Evolutionary conservation across 345 rosid genomes (phyloP), one percentile per base, ranked within the genome.

Genomic region (Pistacia integerrima): DNA sequence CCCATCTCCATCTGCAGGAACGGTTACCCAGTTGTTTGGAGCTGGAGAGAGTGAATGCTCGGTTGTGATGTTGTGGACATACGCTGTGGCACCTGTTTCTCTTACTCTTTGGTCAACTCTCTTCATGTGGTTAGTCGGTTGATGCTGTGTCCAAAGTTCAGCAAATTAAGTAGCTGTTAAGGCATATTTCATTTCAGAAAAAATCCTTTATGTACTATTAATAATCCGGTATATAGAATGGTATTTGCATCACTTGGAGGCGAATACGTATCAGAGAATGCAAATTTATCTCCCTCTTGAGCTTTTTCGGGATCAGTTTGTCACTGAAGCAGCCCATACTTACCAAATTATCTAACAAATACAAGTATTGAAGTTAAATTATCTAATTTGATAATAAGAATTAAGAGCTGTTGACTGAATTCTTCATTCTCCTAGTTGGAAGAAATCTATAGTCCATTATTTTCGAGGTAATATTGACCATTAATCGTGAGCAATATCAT

Each of bases 21-120:
- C 82, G 3, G 77, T 85, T n/a, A 76, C 78, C 6, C 90, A 87
- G 69, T 20, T 85, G 79, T 51, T 83, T 44, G 87, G 77, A 20
- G 75, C 63, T 2, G 87, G 85, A 1, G 73, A 83, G 76, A 46
- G 76, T 11, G 88, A 87, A 61, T 87, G 83, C 67, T 81, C 88
- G 0, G 84, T 84, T 11, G 63, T 87, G 8, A 68, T 85, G 85
- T 56, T 84, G 8, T 82, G 84, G 85, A 81, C 83, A 5, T 82
- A 85, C 25, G 72, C 58, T 0, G 58, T 81, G 60, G 81, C 83
- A 2, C 49, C 82, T 2, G 14, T 87, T 22, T 75, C 87, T 11
- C 74, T 85, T 3, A 79, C 90, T 0, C 74, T 84, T 28, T 85
- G 88, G 85, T 79, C 85, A n/a, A 78, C 83, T 33, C 61, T 82